Percentiles rank a stretch among this genome's conserved stretches.
Evolutionary conservation across 257 asterid genomes (phyloP).

Genomic region (Dorcoceras hygrometricum): DNA sequence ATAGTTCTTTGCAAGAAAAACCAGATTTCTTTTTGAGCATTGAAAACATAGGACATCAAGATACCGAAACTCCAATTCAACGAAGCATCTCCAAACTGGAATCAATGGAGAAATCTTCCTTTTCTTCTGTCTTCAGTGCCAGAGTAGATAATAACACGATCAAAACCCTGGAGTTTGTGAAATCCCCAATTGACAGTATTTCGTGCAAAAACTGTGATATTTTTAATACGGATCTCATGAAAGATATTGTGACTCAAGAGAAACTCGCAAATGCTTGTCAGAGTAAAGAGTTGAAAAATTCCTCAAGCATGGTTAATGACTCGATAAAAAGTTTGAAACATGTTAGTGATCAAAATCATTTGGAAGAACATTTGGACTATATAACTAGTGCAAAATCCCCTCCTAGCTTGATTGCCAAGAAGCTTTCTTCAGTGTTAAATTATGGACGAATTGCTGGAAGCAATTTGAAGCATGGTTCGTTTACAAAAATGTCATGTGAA

Average conservation of each 20-base stretch:
- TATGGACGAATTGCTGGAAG: conserved; percentile 33
- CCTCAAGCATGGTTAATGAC: conserved; percentile 24
- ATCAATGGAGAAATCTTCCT: conserved; percentile 58
- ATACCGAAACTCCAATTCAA: conserved; percentile 56
- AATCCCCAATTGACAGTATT: conserved; percentile 41
- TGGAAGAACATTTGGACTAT: conserved; percentile 35
- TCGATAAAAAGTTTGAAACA: conserved; percentile 27
- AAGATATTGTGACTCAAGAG: conserved; percentile 34
- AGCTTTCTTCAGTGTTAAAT: conserved; percentile 24
- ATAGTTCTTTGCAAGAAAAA: conserved; percentile 46
- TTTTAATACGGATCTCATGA: conserved; percentile 22
- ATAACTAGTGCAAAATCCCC: conserved; percentile 29
- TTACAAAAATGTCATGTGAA: conserved; percentile 33
- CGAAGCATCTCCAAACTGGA: conserved; percentile 76
- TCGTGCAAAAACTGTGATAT: conserved; percentile 22
- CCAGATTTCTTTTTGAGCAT: conserved; percentile 36
- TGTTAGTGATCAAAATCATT: conserved; percentile 28
- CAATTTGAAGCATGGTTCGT: conserved; percentile 27
- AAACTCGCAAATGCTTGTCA: conserved; percentile 28
- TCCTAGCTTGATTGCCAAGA: conserved; percentile 26
- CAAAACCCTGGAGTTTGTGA: conserved; percentile 40
- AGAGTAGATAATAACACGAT: conserved; percentile 48
- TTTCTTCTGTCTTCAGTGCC: conserved; percentile 49
- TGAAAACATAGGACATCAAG: conserved; percentile 33
- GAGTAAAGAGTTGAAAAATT: conserved; percentile 30